Evolutionary conservation across 345 rosid genomes (phyloP).

Genomic region (sweet orange (Citrus sinensis)): DNA sequence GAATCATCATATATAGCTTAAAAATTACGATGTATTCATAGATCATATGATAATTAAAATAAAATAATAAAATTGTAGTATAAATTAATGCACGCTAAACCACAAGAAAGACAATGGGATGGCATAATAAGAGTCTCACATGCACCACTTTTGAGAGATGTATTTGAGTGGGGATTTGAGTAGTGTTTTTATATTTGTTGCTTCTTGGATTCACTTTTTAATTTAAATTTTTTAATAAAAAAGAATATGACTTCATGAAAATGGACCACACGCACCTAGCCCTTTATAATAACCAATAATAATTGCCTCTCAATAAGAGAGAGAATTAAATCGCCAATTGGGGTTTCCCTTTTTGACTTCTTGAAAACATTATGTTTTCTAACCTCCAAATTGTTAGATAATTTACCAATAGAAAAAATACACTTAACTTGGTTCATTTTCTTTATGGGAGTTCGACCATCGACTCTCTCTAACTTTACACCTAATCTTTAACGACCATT

Average conservation of each 20-base stretch:
- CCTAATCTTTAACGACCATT: slow-evolving; percentile 27
- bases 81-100: slow-evolving; percentile 22
- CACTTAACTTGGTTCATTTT: background rate
- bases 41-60: background rate
- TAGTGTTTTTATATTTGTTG: background rate
- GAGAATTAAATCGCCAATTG: background rate
- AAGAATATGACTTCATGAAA: slow-evolving; percentile 6
- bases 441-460: slow-evolving; percentile 10
- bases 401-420: slow-evolving; percentile 15
- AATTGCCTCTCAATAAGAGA: slow-evolving; percentile 15
- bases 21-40: slow-evolving; percentile 8
- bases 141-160: slow-evolving; percentile 35
- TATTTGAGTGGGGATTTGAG: slow-evolving; percentile 39
- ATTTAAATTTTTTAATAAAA: background rate
- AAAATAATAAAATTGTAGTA: background rate
- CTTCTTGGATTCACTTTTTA: background rate
- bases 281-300: background rate
- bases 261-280: slow-evolving; percentile 13
- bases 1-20: slow-evolving; percentile 24
- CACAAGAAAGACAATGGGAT: slow-evolving; percentile 52
- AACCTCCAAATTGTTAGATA: slow-evolving; percentile 12
- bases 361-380: slow-evolving; percentile 3
- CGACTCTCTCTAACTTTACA: slow-evolving; percentile 11
- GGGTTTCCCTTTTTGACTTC: slow-evolving; percentile 29
- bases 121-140: slow-evolving; percentile 53